Percentiles rank a stretch among this genome's conserved stretches.
Conservation (phyloP, 2,329 filamentous ascomycete species). For the Neofusicoccum parvum region DNA sequence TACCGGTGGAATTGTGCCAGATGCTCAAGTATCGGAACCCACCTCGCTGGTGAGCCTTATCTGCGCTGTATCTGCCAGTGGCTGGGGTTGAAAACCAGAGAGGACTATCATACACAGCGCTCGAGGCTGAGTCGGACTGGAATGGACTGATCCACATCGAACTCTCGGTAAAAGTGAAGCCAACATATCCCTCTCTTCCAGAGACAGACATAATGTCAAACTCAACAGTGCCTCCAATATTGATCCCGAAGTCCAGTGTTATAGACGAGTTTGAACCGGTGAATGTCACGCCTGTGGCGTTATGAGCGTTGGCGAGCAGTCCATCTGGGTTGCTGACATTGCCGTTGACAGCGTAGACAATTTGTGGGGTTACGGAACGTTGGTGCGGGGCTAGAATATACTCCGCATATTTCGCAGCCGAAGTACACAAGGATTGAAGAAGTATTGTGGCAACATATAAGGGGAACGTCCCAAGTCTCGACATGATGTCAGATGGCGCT, state of each 20-base stretch:
- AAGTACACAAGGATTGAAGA: not conserved
- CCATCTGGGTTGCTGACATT: slow-evolving; percentile 38
- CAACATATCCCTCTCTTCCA: slow-evolving; percentile 39
- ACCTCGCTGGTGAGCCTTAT: slow-evolving; percentile 45
- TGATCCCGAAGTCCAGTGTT: slow-evolving; percentile 45
- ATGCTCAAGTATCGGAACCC: slow-evolving; percentile 51
- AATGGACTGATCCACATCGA: slow-evolving; percentile 52
- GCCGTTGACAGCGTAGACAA: slow-evolving; percentile 41
- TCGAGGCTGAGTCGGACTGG: slow-evolving; percentile 49
- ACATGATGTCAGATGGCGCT: too few relatives aligned
- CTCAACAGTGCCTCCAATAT: slow-evolving; percentile 44
- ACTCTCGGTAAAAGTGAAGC: slow-evolving; percentile 45
- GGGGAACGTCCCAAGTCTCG: too few relatives aligned
- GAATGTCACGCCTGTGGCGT: slow-evolving; percentile 35
- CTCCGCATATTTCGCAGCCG: slow-evolving; percentile 35
- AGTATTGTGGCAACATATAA: too few relatives aligned
- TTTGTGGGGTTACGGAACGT: slow-evolving; percentile 36
- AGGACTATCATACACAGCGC: slow-evolving; percentile 49
- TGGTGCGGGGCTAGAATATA: slow-evolving; percentile 46
- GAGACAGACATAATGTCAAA: not conserved
- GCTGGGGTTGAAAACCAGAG: slow-evolving; percentile 49
- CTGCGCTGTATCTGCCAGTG: slow-evolving; percentile 44
- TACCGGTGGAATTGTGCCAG: slow-evolving; percentile 12
- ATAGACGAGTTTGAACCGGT: slow-evolving; percentile 36
- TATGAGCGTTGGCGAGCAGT: slow-evolving; percentile 29